phyloP scores from a whole-genome alignment of 495 filamentous ascomycete species.

The Hamigera avellanea region DNA sequence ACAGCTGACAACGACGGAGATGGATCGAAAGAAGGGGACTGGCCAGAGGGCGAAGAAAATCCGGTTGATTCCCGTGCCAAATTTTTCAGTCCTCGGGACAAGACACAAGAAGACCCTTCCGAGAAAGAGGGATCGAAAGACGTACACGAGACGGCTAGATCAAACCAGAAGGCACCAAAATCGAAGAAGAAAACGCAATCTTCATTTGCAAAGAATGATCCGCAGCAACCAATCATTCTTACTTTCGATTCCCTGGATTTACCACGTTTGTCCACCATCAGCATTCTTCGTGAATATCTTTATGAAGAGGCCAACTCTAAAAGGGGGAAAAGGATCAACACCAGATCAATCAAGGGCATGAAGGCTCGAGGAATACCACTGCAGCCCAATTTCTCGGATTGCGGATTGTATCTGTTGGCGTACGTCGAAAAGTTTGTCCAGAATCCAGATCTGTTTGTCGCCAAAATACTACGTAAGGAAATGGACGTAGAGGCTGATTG shows the following conservation, averaged over 20 bases:
- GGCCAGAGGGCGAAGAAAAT: slow-evolving; percentile 18
- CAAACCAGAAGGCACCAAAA: slow-evolving; percentile 10
- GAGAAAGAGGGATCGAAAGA: neutral
- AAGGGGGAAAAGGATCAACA: slow-evolving; percentile 44
- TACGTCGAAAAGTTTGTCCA: slow-evolving; percentile 74
- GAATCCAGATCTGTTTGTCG: slow-evolving; percentile 52
- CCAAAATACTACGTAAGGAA: slow-evolving; percentile 37
- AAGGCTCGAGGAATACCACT: slow-evolving; percentile 59
- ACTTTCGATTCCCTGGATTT: slow-evolving; percentile 75
- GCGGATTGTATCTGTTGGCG: slow-evolving; percentile 72
- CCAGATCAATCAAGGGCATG: slow-evolving; percentile 44
- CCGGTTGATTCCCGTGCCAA: slow-evolving; percentile 5
- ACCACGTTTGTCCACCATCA: slow-evolving; percentile 47
- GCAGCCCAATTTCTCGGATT: slow-evolving; percentile 81
- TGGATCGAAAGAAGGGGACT: slow-evolving; percentile 9
- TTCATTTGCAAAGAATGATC: slow-evolving; percentile 13
- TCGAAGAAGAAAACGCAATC: slow-evolving; percentile 19
- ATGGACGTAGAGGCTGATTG: slow-evolving; percentile 40
- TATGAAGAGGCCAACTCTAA: slow-evolving; percentile 60
- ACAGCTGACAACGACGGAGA: slow-evolving; percentile 1
- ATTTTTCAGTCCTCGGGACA: slow-evolving; percentile 3
- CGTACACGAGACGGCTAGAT: neutral
- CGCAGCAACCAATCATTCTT: slow-evolving; percentile 55
- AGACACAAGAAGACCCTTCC: neutral
- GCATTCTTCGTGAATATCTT: slow-evolving; percentile 66